phyloP scores from a whole-genome alignment of 768 basidiomycete genomes.

The Pleurotus salmoneostramineus region DNA sequence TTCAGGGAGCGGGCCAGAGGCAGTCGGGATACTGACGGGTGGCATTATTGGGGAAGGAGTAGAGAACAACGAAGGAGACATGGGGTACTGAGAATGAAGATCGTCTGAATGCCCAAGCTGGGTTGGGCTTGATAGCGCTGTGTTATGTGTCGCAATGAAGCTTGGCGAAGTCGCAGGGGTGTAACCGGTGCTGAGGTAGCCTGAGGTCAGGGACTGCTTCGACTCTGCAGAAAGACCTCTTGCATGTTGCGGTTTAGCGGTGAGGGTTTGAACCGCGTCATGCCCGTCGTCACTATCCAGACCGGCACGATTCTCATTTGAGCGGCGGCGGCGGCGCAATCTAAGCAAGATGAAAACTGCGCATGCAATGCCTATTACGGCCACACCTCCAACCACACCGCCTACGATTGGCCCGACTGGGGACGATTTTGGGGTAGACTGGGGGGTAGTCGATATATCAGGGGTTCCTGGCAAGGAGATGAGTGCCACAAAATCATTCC shows the following conservation, averaged over 20 bases:
- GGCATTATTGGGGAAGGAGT: not conserved
- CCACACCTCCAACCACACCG: conserved; percentile 5
- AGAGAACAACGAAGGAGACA: not conserved
- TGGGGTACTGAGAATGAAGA: not conserved
- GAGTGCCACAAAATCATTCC: not conserved
- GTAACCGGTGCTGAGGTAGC: not conserved
- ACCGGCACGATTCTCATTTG: not conserved
- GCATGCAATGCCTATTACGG: not conserved
- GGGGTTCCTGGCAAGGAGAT: not conserved
- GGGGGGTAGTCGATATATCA: not conserved
- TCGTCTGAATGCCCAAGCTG: not conserved
- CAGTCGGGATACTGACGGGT: not conserved
- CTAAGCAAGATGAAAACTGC: not conserved
- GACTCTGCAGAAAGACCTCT: not conserved
- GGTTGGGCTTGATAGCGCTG: not conserved
- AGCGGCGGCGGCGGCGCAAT: not conserved
- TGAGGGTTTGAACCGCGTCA: not conserved
- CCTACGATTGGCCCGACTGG: conserved; percentile 7
- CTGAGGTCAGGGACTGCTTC: not conserved
- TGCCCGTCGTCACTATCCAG: not conserved
- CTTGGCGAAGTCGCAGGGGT: not conserved
- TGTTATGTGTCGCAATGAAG: not conserved
- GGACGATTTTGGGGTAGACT: not conserved
- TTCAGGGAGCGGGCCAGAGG: not conserved
- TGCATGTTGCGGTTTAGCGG: not conserved